Conservation (phyloP, 164 flowering plant species). For the Magnolia kwangsiensis region DNA sequence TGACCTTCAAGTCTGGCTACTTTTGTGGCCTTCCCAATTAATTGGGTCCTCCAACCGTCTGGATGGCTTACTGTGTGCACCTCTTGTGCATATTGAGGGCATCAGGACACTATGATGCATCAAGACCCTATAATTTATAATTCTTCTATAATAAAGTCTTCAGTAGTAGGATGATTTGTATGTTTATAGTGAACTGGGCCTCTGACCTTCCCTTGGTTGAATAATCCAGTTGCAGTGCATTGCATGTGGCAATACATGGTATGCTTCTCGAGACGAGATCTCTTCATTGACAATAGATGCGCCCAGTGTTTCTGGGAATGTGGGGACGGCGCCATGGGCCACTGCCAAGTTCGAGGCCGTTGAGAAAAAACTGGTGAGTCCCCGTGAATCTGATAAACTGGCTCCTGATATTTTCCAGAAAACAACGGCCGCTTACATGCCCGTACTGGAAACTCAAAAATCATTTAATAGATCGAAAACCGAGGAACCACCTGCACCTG, state of each 20-base stretch:
- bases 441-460: slow-evolving; percentile 58
- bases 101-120: no score
- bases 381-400: slow-evolving; percentile 55
- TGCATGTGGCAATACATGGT: slow-evolving; percentile 87
- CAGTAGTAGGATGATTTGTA: neutral
- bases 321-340: slow-evolving; percentile 69
- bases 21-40: no score
- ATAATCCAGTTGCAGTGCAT: slow-evolving; percentile 69
- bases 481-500: slow-evolving; percentile 34
- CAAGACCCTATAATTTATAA: no score
- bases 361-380: slow-evolving; percentile 66
- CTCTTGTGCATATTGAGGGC: no score
- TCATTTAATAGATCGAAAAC: slow-evolving; percentile 42
- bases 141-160: no score
- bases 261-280: slow-evolving; percentile 80
- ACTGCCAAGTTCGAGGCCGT: slow-evolving; percentile 81
- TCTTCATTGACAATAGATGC: slow-evolving; percentile 71
- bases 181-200: neutral
- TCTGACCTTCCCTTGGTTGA: neutral
- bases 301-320: slow-evolving; percentile 37
- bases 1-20: no score
- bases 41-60: no score
- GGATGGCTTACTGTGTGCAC: no score
- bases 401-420: slow-evolving; percentile 42
- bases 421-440: slow-evolving; percentile 43